Percentiles rank a stretch among this genome's conserved stretches.
Conservation (phyloP, 2,329 filamentous ascomycete genomes). For the Sclerotiophoma versabilis region DNA sequence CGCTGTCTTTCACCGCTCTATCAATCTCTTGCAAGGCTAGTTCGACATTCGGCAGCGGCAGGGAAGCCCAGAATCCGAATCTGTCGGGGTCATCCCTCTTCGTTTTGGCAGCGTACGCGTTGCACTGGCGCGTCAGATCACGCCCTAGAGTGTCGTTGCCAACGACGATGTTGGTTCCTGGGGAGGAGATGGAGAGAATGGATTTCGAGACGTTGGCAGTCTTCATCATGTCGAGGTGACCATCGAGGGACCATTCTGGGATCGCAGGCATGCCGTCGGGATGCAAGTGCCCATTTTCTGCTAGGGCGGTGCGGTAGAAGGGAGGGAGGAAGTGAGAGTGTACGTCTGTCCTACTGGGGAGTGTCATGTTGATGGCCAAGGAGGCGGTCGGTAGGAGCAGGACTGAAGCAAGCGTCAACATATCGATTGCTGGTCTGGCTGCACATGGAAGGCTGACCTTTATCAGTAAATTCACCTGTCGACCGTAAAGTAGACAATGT, state of each 20-base stretch:
- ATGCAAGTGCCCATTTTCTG: constrained; percentile 52
- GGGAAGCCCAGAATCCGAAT: constrained; percentile 62
- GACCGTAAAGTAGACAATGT: too few relatives aligned
- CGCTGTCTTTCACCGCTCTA: constrained; percentile 51
- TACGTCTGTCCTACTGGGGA: constrained; percentile 53
- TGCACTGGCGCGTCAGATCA: constrained; percentile 51
- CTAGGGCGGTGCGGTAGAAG: constrained; percentile 52
- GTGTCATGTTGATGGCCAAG: too few relatives aligned
- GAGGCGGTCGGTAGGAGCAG: neutral
- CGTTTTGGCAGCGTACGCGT: constrained; percentile 51
- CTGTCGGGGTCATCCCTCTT: constrained; percentile 47
- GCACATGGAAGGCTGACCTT: neutral
- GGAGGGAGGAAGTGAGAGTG: constrained; percentile 58
- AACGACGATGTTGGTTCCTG: constrained; percentile 58
- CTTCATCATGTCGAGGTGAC: constrained; percentile 61
- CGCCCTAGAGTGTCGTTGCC: constrained; percentile 48
- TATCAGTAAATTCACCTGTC: too few relatives aligned
- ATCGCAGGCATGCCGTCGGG: constrained; percentile 61
- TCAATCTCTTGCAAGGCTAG: constrained; percentile 59
- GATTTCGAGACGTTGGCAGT: constrained; percentile 58
- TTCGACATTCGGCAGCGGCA: constrained; percentile 60
- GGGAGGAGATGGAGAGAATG: constrained; percentile 63
- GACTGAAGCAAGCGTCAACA: neutral
- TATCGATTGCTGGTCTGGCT: too few relatives aligned
- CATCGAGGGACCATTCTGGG: constrained; percentile 55